Percentiles rank a stretch among this genome's conserved stretches.
These are phyloP conservation scores for Mortierella sp. DNA, from an alignment of 371 early-diverging fungal genomes.

Conservation along the genomic window DNA sequence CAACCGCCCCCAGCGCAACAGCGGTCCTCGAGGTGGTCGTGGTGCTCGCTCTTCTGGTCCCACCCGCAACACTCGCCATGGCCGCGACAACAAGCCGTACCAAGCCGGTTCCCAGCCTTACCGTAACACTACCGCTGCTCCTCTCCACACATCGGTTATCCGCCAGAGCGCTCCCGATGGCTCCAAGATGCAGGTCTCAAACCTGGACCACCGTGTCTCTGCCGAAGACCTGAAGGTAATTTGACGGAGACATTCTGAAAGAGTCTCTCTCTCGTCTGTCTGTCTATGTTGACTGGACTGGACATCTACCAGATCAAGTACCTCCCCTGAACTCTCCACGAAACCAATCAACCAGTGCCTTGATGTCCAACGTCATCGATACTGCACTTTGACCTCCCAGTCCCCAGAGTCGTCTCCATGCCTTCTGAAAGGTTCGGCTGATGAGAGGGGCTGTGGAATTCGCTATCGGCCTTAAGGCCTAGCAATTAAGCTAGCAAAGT, in stretches of 20 bases:
- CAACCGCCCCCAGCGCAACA: conserved; percentile 55
- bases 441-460: neutral
- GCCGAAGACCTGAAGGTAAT: conserved; percentile 74
- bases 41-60: conserved; percentile 60
- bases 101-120: conserved; percentile 61
- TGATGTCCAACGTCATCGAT: neutral
- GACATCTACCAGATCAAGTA: neutral
- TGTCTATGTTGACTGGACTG: conserved; percentile 9
- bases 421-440: neutral
- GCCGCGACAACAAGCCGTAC: conserved; percentile 61
- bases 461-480: neutral
- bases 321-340: neutral
- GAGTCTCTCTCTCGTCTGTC: conserved; percentile 7
- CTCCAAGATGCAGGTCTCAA: conserved; percentile 78
- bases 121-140: conserved; percentile 40
- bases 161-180: conserved; percentile 57
- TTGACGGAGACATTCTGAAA: conserved; percentile 48
- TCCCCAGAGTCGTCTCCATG: neutral
- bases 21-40: conserved; percentile 42
- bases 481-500: neutral
- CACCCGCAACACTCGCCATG: conserved; percentile 58
- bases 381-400: neutral
- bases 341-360: neutral
- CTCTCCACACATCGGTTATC: conserved; percentile 53
- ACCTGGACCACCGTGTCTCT: conserved; percentile 79